Evolutionary conservation across 2,329 filamentous ascomycete species (phyloP), one percentile per base, ranked within the genome.

Genomic region (Fusarium marasasianum): DNA sequence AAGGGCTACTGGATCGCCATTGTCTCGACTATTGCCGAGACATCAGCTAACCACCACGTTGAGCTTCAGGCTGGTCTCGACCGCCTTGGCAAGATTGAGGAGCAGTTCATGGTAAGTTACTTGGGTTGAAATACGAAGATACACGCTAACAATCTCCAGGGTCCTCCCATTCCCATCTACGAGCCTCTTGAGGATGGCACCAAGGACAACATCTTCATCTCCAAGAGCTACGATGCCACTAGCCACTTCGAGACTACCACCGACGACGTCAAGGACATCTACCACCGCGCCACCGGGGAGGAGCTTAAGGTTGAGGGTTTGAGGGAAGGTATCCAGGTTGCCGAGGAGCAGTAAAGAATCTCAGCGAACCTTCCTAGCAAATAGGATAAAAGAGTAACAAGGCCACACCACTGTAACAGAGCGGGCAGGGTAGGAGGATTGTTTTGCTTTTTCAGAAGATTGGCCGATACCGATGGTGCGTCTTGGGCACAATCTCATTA

Each of bases 1-100:
- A 97, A 98, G 90, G 96, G 96, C 71, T 98, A 98, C 90, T 99
- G 97, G 88, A 94, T 99, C 78, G 96, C 96, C 79, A 99, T 98
- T 71, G 96, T 99, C 75, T 98, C 95, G 54, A 99, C 96, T 69
- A 98, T 99, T 81, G 94, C 96, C 74, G 97, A 99, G 88, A 92
- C 91, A 50, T 87, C 91, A 71, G 92, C 94, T 75, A 98, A 99
- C 89, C 95, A 98, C 85, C 96, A 99, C 84, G 88, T 98, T 66
- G 96, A 99, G 87, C 91, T 99, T 48, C 91, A 96, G 84, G 91
- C 95, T 37, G 96, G 96, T 80, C 91, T 98, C 76, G 95, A 98
- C 80, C 92, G 96, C 76, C 91, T 99, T 37, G 96, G 96, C 78
- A 90, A 91, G 82, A 96, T 98, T 73, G 95, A 98, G 86, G 96